phyloP scores from a whole-genome alignment of 2,329 filamentous ascomycete genomes.

The Epichloe uncinata region DNA sequence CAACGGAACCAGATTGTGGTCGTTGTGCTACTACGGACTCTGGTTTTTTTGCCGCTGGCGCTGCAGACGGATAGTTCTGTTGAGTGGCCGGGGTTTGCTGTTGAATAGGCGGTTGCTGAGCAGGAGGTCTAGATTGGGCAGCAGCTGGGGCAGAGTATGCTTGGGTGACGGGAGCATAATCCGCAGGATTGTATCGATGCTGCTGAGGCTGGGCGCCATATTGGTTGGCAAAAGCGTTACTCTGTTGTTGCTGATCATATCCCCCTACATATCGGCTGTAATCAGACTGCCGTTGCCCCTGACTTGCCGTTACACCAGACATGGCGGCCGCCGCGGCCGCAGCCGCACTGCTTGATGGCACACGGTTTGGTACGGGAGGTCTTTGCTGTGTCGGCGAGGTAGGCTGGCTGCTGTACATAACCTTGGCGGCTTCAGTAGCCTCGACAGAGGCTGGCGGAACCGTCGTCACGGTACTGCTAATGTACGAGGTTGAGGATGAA shows the following conservation, averaged over 20 bases:
- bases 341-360: conserved; percentile 40
- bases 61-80: conserved; percentile 23
- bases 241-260: conserved; percentile 20
- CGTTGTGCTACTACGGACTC: conserved; percentile 20
- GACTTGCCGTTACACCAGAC: conserved; percentile 29
- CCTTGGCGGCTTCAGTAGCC: conserved; percentile 50
- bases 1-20: conserved; percentile 17
- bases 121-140: conserved; percentile 18
- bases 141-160: conserved; percentile 25
- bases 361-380: conserved; percentile 37
- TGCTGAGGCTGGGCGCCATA: conserved; percentile 24
- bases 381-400: conserved; percentile 38
- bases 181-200: conserved; percentile 63
- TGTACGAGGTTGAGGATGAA: conserved; percentile 21
- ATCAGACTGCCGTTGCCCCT: conserved; percentile 20
- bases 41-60: conserved; percentile 22
- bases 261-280: conserved; percentile 22
- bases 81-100: conserved; percentile 21
- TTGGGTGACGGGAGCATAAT: conserved; percentile 51
- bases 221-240: conserved; percentile 24
- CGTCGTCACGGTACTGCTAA: conserved; percentile 14
- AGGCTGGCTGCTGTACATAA: conserved; percentile 43
- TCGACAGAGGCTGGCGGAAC: conserved; percentile 19
- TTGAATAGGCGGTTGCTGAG: conserved; percentile 13
- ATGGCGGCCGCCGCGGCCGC: conserved; percentile 48